Evolutionary conservation across 768 basidiomycete genomes (phyloP), one percentile per base, ranked within the genome.

Genomic region (Lactarius pseudohatsudake): DNA sequence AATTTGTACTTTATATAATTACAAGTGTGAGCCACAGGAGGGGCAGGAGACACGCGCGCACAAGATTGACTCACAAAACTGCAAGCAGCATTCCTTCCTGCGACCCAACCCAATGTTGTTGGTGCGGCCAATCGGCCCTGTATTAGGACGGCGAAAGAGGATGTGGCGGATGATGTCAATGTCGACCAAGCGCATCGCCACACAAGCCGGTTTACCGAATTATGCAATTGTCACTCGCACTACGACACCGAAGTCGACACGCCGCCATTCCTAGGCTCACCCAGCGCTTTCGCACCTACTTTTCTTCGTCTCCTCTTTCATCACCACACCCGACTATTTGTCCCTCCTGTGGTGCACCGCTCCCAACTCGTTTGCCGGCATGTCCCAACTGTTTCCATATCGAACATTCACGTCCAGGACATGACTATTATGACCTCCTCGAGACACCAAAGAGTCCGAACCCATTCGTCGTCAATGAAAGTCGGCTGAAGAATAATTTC

Each of bases 371-470:
- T 43, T 77, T 92, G 54, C 91, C 92, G 0, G 92, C 89, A 26
- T 96, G 94, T 75, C 79, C 79, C 15, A 79, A 78, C n/a, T 96
- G 94, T 77, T 82, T 82, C 72, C 81, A 81, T 63, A 89, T 96
- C 61, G 81, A 34, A 34, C 34, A 9, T 34, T 34, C 34, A 34
- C 34, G 9, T 9, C 34, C 34, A 34, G 34, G 34, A 34, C 10
- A 83, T 64, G 80, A 85, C 16, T 86, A 87, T 74, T 86, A 92
- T 75, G 85, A 87, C 45, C 75, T 95, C 50, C 83, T 96, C 61
- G 86, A 82, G 32, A 77, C 92, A 45, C 79, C 87, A 0, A 80
- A 82, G 41, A 78, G 79, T 20, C 83, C 85, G 0, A 91, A 91
- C 73, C 88, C 88, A 9, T 96, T 93, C 76, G 75, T 81, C 18